Base-by-base conservation (phyloP, 225 moss, liverwort and hornwort genomes). In the Physcomitrium patens region DNA sequence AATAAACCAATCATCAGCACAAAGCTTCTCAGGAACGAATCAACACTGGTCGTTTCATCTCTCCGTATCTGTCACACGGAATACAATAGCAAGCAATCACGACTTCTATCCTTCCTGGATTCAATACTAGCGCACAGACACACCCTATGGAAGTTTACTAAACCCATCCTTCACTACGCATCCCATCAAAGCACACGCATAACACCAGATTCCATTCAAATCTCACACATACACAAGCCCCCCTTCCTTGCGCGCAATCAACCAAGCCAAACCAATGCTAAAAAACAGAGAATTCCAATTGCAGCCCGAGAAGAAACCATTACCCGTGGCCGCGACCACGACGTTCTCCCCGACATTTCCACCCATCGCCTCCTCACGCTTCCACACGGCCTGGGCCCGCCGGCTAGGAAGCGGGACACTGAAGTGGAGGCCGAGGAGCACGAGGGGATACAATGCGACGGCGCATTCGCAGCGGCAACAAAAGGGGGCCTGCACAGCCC, bases 401-500 rank as follows among this genome's bases (percentile, higher is more conserved):
- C 64, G 19, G 45, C 81, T 18, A 80, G 75, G 50, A 80, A 81
- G 14, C 78, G 73, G 46, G 87, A 84, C 4, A 79, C 78, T 28
- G 80, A 80, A 12, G 82, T 77, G 3, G 74, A 74, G 0, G 82
- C 41, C 46, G 80, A 69, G 11, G 83, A 81, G 77, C 76, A 81
- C 27, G 59, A 87, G 56, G 82, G 61, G 0, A 53, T 18, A 56
- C 77, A 88, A 83, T 83, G 88, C 72, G 81, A 76, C 61, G 81
- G 77, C 54, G 46, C 72, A 71, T 72, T 63, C 63, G 50, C 63
- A 41, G 18, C 73, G n/a, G 82, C 31, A 37, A 75, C 74, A 13
- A 74, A 20, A 14, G 85, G 76, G 45, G 82, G 69, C 80, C 85
- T 82, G 78, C 80, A 76, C 78, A 88, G 83, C 85, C 88, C 80